Conservation (phyloP, 805 yeast genomes). For the Myxozyma vanderwaltii region DNA sequence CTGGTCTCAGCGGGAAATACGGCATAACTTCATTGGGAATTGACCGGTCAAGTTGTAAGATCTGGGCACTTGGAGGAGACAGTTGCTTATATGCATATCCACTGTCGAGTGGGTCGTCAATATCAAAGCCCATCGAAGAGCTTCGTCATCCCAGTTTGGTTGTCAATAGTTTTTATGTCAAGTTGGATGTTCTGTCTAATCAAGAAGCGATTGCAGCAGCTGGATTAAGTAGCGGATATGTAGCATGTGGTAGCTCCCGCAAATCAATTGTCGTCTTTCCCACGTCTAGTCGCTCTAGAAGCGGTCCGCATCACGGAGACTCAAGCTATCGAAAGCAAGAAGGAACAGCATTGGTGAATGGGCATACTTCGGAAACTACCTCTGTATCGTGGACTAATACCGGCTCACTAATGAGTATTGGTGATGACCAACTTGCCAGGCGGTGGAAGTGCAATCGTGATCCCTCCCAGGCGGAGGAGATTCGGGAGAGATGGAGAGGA, state of each 20-base stretch:
- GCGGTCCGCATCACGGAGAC: neutral
- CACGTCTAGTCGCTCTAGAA: constrained; percentile 1
- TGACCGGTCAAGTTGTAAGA: constrained; percentile 5
- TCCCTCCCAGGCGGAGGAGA: constrained; percentile 5
- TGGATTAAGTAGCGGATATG: constrained; percentile 10
- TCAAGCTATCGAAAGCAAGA: neutral
- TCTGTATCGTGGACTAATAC: constrained; percentile 21
- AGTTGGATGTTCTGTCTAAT: constrained; percentile 15
- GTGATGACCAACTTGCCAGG: constrained; percentile 26
- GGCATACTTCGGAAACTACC: constrained; percentile 21
- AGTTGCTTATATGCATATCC: constrained; percentile 17
- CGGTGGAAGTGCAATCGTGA: constrained; percentile 19
- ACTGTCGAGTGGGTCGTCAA: neutral
- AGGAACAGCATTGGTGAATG: constrained; percentile 16
- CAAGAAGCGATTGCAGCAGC: constrained; percentile 1
- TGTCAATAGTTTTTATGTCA: constrained; percentile 24
- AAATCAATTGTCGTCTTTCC: constrained; percentile 22
- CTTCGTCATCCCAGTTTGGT: constrained; percentile 16
- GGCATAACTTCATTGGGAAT: constrained; percentile 27
- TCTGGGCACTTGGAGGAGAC: constrained; percentile 24
- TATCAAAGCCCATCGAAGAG: constrained; percentile 17
- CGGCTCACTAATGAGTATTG: constrained; percentile 18
- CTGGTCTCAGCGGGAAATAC: neutral
- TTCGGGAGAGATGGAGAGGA: constrained; percentile 11
- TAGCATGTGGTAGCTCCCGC: constrained; percentile 26